Evolutionary conservation across 768 basidiomycete genomes (phyloP).

Genomic region (Lactarius hengduanensis): DNA sequence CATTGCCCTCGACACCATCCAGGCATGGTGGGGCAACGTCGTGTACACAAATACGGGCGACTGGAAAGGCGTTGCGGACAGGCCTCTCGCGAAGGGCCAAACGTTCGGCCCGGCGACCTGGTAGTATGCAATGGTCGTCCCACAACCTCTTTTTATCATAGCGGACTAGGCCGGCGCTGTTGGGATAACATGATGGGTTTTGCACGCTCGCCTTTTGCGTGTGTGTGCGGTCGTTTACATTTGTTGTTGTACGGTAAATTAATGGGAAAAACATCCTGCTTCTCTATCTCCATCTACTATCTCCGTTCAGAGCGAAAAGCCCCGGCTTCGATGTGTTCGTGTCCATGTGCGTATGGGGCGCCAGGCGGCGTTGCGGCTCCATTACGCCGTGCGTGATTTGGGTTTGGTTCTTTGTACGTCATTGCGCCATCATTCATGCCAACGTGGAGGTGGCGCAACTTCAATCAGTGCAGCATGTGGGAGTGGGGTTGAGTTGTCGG

Average conservation of each 20-base stretch:
- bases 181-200: background rate
- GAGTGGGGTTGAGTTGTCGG: too few species aligned
- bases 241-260: constrained; percentile 3
- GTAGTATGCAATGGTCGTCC: background rate
- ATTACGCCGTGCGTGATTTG: background rate
- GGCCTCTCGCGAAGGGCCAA: constrained; percentile 5
- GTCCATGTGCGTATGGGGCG: background rate
- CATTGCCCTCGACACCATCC: constrained; percentile 54
- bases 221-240: background rate
- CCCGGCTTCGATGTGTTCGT: background rate
- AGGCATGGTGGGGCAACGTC: constrained; percentile 73
- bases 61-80: constrained; percentile 10
- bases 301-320: background rate
- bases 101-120: constrained; percentile 28
- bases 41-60: constrained; percentile 37
- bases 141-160: background rate
- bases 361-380: background rate
- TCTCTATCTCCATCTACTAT: background rate
- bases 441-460: background rate
- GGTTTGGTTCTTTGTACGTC: background rate
- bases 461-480: background rate
- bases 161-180: too few species aligned
- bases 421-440: background rate
- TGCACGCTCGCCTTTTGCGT: background rate
- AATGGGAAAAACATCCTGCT: background rate